A percentile compares a stretch with the other conserved stretches of the same genome.
Conservation (phyloP, 805 yeast genomes). For the Lipomyces lipofer region DNA sequence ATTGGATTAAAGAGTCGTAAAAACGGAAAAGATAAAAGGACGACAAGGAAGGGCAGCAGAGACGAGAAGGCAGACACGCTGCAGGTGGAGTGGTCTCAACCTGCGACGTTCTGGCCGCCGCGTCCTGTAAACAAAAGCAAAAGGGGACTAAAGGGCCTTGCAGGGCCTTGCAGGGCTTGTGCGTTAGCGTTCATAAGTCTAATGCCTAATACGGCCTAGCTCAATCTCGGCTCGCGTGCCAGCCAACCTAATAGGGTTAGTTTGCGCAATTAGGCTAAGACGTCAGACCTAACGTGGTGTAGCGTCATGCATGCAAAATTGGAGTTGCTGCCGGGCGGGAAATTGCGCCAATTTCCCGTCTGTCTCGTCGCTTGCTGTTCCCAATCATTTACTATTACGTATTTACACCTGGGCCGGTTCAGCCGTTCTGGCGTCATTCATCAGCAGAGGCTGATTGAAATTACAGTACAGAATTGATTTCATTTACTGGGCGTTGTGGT, state of each 20-base stretch:
- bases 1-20: background rate
- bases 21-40: background rate
- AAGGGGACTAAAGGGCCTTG: background rate
- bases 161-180: background rate
- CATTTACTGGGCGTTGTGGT: too few species aligned
- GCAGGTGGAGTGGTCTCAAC: background rate
- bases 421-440: too few species aligned
- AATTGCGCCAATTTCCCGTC: too few species aligned
- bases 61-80: background rate
- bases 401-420: too few species aligned
- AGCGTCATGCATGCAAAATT: slow-evolving; percentile 5
- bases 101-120: background rate
- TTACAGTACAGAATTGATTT: too few species aligned
- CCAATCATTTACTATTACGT: too few species aligned
- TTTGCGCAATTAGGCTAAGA: background rate
- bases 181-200: background rate
- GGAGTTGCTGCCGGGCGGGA: too few species aligned
- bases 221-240: too few species aligned
- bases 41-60: background rate
- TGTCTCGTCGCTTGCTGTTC: too few species aligned
- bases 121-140: background rate
- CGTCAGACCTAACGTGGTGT: background rate
- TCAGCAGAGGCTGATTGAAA: too few species aligned
- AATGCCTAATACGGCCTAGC: background rate
- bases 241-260: too few species aligned